Conservation (phyloP, 768 basidiomycete genomes). For the Hygrocybe punicea region DNA sequence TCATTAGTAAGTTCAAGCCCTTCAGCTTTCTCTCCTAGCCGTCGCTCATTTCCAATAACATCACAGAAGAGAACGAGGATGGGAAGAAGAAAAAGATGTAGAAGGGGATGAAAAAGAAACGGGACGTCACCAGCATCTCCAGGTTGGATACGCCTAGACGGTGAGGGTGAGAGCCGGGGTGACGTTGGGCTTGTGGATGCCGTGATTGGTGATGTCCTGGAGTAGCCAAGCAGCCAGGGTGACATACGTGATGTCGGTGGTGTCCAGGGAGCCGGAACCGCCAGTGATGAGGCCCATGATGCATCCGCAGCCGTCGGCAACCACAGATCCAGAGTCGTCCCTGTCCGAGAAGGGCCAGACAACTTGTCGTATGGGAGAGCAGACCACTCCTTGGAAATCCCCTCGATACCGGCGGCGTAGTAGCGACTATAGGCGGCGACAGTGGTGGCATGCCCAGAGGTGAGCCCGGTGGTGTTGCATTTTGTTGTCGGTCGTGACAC, state of each 20-base stretch:
- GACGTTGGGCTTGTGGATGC: neutral
- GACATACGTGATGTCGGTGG: slow-evolving; percentile 1
- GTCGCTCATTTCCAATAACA: too few relatives aligned
- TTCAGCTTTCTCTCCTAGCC: too few relatives aligned
- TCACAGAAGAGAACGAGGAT: too few relatives aligned
- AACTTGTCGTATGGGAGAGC: neutral
- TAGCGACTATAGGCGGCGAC: too few relatives aligned
- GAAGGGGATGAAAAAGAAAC: too few relatives aligned
- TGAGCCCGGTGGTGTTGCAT: too few relatives aligned
- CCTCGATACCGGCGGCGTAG: neutral
- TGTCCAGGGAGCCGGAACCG: neutral
- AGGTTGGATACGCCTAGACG: too few relatives aligned
- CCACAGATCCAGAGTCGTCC: slow-evolving; percentile 2
- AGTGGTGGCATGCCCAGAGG: too few relatives aligned
- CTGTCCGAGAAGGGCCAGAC: neutral
- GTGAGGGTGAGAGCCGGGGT: neutral
- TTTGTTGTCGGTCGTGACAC: too few relatives aligned
- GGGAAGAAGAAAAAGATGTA: too few relatives aligned
- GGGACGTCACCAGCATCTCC: too few relatives aligned
- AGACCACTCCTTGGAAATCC: slow-evolving; percentile 2
- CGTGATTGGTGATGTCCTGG: neutral
- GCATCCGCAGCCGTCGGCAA: neutral
- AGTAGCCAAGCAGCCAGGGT: neutral
- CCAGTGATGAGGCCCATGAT: slow-evolving; percentile 6
- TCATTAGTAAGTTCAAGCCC: too few relatives aligned